Base-by-base conservation (phyloP, 345 rosid genomes). In the Leavenworthia alabamica region DNA sequence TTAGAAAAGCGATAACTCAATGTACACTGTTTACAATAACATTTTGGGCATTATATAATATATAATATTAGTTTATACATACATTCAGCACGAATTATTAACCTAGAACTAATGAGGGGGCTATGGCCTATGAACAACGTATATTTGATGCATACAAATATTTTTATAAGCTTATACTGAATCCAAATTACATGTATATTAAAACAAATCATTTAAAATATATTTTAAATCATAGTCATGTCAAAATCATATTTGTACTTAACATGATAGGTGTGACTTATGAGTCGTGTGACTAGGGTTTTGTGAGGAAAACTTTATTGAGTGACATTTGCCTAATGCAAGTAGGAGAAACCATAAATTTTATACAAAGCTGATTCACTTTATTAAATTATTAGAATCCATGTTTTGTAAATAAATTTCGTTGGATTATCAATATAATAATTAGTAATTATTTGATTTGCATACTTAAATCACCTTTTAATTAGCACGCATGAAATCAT, bases 401-500 rank as follows among this genome's bases (percentile, higher is more conserved):
- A 67, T 39, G 52, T 65, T 52, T 22, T 59, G 59, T 49, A 5
- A 67, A 19, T 14, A 57, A n/a, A 48, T 37, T 37, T 15, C 48
- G 35, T 67, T 28, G 57, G 57, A 55, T 29, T 23, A 59, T 59
- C 45, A 59, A 14, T 58, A 42, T 31, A 11, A 67, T 59, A 24
- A 49, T 40, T 28, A 36, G 51, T 29, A 51, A 68, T 58, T 50
- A 67, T 68, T 31, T 50, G 31, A 28, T 42, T 68, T 12, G 50
- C 27, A 57, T 39, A 67, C 27, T 39, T 57, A 49, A 8, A 0
- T 17, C 12, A 24, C 40, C 40, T 50, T 68, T 51, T 33, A 26
- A 16, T 60, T 60, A 68, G 61, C 73, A 68, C 67, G 73, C 73
- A 68, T 52, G 73, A 52, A 52, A 68, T 68, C 55, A 60, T 52